Evolutionary conservation across 371 early-diverging fungal genomes (phyloP).

Genomic region (Sporodiniella umbellata): DNA sequence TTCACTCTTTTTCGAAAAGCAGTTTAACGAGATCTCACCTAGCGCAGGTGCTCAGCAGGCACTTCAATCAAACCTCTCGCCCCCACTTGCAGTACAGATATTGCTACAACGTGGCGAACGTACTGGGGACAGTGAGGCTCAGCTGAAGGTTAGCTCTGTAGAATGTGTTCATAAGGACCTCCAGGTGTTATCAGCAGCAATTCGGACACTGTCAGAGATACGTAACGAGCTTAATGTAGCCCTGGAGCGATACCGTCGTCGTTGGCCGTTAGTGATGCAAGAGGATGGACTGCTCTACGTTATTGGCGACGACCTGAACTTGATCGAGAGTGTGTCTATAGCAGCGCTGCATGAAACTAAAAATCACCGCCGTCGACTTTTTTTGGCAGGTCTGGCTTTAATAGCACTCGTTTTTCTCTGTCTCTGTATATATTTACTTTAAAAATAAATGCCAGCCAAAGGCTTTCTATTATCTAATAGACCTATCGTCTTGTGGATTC

Average conservation of each 20-base stretch:
- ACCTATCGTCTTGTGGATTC: constrained; percentile 44
- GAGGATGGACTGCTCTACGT: constrained; percentile 3
- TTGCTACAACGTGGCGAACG: background rate
- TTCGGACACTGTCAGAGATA: background rate
- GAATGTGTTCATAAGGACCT: background rate
- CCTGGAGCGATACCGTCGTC: constrained; percentile 2
- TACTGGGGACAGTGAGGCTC: background rate
- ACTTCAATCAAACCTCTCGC: background rate
- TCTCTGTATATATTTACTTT: background rate
- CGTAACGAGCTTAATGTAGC: background rate
- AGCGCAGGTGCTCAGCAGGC: background rate
- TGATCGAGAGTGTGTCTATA: background rate
- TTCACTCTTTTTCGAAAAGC: background rate
- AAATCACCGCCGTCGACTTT: background rate
- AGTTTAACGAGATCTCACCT: background rate
- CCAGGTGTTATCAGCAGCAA: background rate
- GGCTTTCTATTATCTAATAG: constrained; percentile 32
- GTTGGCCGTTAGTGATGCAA: constrained; percentile 4
- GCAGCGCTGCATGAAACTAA: background rate
- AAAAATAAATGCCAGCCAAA: constrained; percentile 1
- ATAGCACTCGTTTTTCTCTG: background rate
- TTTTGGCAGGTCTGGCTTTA: too few relatives aligned
- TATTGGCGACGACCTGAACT: constrained; percentile 1
- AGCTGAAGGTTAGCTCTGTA: background rate
- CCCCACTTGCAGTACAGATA: background rate